phyloP scores from a whole-genome alignment of 2,329 filamentous ascomycete species.

The Dactylellina haptotyla region DNA sequence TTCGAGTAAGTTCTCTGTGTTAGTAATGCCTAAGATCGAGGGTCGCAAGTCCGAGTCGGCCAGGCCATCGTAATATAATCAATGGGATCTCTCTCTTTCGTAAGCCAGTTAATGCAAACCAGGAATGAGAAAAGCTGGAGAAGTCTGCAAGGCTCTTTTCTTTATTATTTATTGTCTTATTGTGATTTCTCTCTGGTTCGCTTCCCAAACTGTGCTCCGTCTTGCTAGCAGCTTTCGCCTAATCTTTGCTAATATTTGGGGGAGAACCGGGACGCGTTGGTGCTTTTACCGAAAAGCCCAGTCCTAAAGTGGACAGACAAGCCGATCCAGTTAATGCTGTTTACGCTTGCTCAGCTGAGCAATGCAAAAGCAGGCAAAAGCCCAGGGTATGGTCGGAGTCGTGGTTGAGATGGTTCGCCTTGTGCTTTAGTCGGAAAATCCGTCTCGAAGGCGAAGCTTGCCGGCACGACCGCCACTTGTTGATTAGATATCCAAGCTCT shows the following conservation, averaged over 20 bases:
- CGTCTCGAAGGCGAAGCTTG: conserved; percentile 46
- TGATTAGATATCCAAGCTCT: conserved; percentile 33
- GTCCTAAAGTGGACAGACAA: conserved; percentile 52
- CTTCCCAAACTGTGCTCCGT: conserved; percentile 17
- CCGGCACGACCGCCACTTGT: conserved; percentile 45
- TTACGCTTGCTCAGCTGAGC: conserved; percentile 51
- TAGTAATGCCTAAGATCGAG: conserved; percentile 37
- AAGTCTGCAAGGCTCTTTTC: conserved; percentile 39
- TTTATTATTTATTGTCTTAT: conserved; percentile 16
- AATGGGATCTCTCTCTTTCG: conserved; percentile 26
- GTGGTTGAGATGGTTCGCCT: conserved; percentile 47
- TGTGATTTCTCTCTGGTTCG: conserved; percentile 15
- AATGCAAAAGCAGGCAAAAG: conserved; percentile 44
- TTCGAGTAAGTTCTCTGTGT: conserved; percentile 16
- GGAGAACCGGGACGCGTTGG: conserved; percentile 49
- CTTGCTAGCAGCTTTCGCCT: conserved; percentile 51
- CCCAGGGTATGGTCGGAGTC: conserved; percentile 26
- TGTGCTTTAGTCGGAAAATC: conserved; percentile 53
- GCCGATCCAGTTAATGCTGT: conserved; percentile 54
- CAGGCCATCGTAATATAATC: conserved; percentile 48
- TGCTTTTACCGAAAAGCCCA: conserved; percentile 51
- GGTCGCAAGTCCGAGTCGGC: conserved; percentile 28
- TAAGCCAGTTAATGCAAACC: conserved; percentile 25
- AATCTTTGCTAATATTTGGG: conserved; percentile 53
- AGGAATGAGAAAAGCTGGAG: conserved; percentile 33